Evolutionary conservation across 345 rosid genomes (phyloP).

Genomic region (Citrus mangshanensis): DNA sequence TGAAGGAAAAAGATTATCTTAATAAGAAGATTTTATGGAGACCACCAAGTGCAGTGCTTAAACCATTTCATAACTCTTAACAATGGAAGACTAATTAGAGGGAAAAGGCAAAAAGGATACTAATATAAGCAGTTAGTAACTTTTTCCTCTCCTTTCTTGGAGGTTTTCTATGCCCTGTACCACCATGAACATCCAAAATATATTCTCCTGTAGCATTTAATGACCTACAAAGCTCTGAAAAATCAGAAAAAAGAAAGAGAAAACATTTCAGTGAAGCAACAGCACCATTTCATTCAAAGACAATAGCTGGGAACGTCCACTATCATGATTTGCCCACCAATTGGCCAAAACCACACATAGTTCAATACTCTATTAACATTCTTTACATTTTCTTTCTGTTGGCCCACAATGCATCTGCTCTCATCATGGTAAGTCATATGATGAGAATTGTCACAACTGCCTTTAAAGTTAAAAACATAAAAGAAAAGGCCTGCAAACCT

Average conservation of each 20-base stretch:
- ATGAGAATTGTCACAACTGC: background rate
- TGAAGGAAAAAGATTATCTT: background rate
- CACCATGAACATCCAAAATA: slow-evolving; percentile 30
- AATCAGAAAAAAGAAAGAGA: slow-evolving; percentile 18
- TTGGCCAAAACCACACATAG: background rate
- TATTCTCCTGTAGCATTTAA: slow-evolving; percentile 30
- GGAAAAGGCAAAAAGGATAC: slow-evolving; percentile 37
- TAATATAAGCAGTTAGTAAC: slow-evolving; percentile 30
- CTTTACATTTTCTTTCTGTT: background rate
- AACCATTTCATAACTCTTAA: background rate
- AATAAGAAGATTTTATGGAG: background rate
- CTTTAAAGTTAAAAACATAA: background rate
- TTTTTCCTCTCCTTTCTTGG: slow-evolving; percentile 60
- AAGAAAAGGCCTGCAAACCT: slow-evolving; percentile 41
- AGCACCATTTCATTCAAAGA: slow-evolving; percentile 10
- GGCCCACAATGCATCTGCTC: background rate
- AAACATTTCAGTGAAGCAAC: slow-evolving; percentile 29
- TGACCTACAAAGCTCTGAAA: slow-evolving; percentile 54
- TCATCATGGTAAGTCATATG: background rate
- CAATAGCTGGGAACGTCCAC: background rate
- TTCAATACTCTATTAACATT: background rate
- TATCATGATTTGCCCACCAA: background rate
- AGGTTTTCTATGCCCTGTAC: slow-evolving; percentile 41
- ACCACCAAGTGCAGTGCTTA: background rate
- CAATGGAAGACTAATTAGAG: background rate